Evolutionary conservation across 768 basidiomycete species (phyloP), one percentile per base, ranked within the genome.

Genomic region (Boletus subparvulus): DNA sequence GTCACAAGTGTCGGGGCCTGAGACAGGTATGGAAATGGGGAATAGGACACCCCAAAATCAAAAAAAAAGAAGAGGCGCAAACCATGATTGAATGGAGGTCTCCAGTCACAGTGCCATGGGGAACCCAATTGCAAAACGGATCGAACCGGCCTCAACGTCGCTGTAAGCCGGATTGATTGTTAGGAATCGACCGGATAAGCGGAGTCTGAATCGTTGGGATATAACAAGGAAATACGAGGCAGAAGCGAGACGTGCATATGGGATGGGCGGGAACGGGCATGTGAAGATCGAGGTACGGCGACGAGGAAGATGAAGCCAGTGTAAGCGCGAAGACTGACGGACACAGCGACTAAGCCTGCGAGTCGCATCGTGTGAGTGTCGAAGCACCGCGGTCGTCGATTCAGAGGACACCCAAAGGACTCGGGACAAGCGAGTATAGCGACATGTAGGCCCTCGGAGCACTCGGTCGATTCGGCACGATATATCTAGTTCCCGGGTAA

Each of bases 141-240:
- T 47, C 47, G 44, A 43, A 58, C 40, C 60, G 50, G 56, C 24
- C 12, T 30, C 24, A 42, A 12, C 28, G 21, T 45, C 42, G 28
- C 37, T 11, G 6, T 6, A 11, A 26, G 14, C 28, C 28, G 24
- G 35, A 6, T n/a, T 39, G 33, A 21, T 41, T 39, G 16, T 26
- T 32, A 40, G 12, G 35, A 35, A 6, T n/a, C 4, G 50, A 11
- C 28, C 19, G 32, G 47, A 36, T 28, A 46, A 36, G 51, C 66
- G 67, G 64, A 59, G 55, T 61, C 32, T 36, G 49, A 66, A 66
- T 30, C 21, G 2, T 2, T 26, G 24, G 10, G 30, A 28, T n/a
- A 48, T 13, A 26, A 32, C 36, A n/a, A 40, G 19, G 21, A 17
- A n/a, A 40, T 33, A 50, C 28, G 26, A 24, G 19, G 17, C 30